Evolutionary conservation across 2,329 filamentous ascomycete genomes (phyloP), one percentile per base, ranked within the genome.

Genomic region (Penicillium griseofulvum): DNA sequence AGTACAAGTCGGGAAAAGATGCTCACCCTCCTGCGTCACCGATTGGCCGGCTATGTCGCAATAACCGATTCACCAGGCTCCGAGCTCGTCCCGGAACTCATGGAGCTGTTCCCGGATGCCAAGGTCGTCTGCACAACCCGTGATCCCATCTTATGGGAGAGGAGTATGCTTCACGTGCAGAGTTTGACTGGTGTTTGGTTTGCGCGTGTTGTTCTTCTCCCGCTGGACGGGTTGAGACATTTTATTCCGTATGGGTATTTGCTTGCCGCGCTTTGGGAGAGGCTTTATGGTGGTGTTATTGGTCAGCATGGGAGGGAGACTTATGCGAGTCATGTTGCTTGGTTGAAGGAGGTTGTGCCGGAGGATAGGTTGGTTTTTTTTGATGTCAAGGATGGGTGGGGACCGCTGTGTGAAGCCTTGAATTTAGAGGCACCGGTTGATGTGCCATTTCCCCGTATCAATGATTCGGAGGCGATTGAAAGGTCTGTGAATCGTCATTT

Each of bases 51-150:
- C 24, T 82, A 77, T 58, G 75, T 74, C 4, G 79, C 74, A n/a
- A 70, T 76, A 34, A 77, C 78, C 34, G 80, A 82, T 60, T 60
- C 72, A 16, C 79, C 80, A 0, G 70, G 69, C 4, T 70, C 68
- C 16, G 68, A 73, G 47, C 74, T 81, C 26, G 66, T 79, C 17
- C 69, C 73, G 14, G 78, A 81, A 46, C 65, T 82, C 34, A 62
- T 81, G 55, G 72, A 77, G 52, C 58, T 81, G 9, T 81, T 81
- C 55, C 80, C 80, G 0, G 71, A 81, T 28, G 79, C 78, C 12
- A 76, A 76, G 52, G 78, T 81, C 4, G 74, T 82, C 17, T 71
- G 74, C 55, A 76, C 74, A 7, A 63, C 57, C 1, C 66, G 67
- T 28, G 66, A 69, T 10, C 56, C 63, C 0, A 19, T 50, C 0